A percentile compares a stretch with the other conserved stretches of the same genome.
Conservation (phyloP, 2,329 filamentous ascomycete genomes). For the Chrysoporthe cubensis region DNA sequence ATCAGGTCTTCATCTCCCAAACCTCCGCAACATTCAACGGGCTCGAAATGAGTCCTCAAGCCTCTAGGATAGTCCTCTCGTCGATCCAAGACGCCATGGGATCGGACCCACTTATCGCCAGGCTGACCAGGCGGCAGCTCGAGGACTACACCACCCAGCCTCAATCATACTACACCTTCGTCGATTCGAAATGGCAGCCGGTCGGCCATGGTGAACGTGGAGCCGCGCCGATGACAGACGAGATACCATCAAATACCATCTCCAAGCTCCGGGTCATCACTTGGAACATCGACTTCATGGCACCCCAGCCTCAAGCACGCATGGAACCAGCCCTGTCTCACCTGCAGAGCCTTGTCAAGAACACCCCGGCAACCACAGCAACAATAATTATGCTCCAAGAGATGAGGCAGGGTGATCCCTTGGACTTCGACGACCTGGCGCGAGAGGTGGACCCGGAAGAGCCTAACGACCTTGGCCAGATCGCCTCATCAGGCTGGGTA, state of each 20-base stretch:
- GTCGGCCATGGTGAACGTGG: not conserved
- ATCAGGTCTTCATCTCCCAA: not conserved
- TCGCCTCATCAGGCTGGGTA: constrained; percentile 50
- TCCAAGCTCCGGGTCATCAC: constrained; percentile 33
- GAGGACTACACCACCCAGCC: constrained; percentile 32
- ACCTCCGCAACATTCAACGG: not conserved
- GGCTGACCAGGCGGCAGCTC: constrained; percentile 19
- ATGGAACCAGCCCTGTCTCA: constrained; percentile 36
- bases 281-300: constrained; percentile 43
- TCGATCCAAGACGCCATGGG: not conserved
- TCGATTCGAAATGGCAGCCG: constrained; percentile 31
- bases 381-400: constrained; percentile 55
- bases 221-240: not conserved
- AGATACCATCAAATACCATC: constrained; percentile 22
- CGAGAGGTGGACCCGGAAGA: constrained; percentile 35
- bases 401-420: constrained; percentile 32
- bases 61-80: too few species aligned
- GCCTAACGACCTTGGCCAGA: constrained; percentile 46
- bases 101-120: constrained; percentile 9
- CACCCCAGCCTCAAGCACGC: constrained; percentile 33
- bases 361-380: constrained; percentile 32
- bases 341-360: constrained; percentile 29
- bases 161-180: constrained; percentile 35
- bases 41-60: not conserved
- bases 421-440: constrained; percentile 11